Percentiles rank a stretch among this genome's conserved stretches.
Conservation (phyloP, 2,329 filamentous ascomycete genomes). For the Metarhizium brunneum region DNA sequence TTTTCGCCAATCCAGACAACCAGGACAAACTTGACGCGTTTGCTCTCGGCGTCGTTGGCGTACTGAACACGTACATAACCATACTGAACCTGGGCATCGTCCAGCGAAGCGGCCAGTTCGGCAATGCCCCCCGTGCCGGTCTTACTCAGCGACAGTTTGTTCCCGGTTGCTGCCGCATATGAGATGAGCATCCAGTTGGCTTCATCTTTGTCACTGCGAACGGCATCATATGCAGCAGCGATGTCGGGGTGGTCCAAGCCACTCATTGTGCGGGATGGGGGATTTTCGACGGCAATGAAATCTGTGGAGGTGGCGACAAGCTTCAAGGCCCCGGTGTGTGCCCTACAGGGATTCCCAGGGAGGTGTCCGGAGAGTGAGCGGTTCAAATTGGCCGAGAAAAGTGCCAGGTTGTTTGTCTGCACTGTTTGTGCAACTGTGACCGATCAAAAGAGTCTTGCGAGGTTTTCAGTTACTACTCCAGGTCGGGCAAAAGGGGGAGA, state of each 20-base stretch:
- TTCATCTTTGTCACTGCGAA: slow-evolving; percentile 56
- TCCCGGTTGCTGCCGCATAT: slow-evolving; percentile 44
- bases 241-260: slow-evolving; percentile 50
- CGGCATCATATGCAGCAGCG: slow-evolving; percentile 54
- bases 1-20: slow-evolving; percentile 59
- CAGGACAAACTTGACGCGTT: slow-evolving; percentile 58
- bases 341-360: too few species aligned
- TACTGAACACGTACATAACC: slow-evolving; percentile 59
- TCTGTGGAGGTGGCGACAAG: too few species aligned
- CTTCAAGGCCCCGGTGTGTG: too few species aligned
- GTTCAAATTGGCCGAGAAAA: too few species aligned
- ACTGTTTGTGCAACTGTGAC: too few species aligned
- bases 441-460: too few species aligned
- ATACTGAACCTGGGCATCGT: slow-evolving; percentile 54
- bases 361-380: too few species aligned
- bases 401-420: too few species aligned
- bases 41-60: slow-evolving; percentile 62
- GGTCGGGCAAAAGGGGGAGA: too few species aligned
- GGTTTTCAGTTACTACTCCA: too few species aligned
- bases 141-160: slow-evolving; percentile 43
- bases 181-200: slow-evolving; percentile 61
- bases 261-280: slow-evolving; percentile 34
- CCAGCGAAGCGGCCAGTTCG: slow-evolving; percentile 47
- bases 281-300: background rate
- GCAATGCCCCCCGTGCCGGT: slow-evolving; percentile 52